Conservation (phyloP, 2,329 filamentous ascomycete genomes). For the Tolypocladium pustulatum region DNA sequence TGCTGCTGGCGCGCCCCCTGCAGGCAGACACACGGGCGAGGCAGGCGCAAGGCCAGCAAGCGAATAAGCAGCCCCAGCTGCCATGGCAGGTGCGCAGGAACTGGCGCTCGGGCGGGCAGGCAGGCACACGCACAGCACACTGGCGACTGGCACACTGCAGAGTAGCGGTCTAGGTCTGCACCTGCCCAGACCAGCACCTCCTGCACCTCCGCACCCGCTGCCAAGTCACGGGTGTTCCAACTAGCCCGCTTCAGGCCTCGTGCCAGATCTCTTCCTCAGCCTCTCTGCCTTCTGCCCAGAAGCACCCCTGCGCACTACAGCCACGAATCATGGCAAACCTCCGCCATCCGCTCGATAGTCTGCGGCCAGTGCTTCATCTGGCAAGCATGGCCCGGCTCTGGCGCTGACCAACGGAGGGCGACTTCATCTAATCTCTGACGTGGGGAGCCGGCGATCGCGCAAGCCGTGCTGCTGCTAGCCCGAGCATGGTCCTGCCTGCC, state of each 20-base stretch:
- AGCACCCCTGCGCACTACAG: background rate
- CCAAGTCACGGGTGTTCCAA: background rate
- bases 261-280: background rate
- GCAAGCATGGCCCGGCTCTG: background rate
- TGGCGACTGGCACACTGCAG: background rate
- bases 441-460: background rate
- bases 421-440: background rate
- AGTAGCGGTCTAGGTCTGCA: background rate
- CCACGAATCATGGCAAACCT: background rate
- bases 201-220: background rate
- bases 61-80: background rate
- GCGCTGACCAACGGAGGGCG: background rate
- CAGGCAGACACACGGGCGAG: background rate
- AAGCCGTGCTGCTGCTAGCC: background rate
- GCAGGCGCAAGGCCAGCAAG: background rate
- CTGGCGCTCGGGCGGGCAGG: background rate
- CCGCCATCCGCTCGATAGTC: background rate
- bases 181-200: background rate
- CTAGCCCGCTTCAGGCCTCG: background rate
- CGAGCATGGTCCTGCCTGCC: background rate
- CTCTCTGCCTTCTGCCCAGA: background rate
- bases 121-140: too few relatives aligned
- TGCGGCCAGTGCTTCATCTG: conserved; percentile 1
- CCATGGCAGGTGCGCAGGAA: background rate
- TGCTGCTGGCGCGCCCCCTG: background rate